A percentile compares a stretch with the other conserved stretches of the same genome.
Evolutionary conservation across 495 filamentous ascomycete genomes (phyloP).

Genomic region (Alectoria sarmentosa): DNA sequence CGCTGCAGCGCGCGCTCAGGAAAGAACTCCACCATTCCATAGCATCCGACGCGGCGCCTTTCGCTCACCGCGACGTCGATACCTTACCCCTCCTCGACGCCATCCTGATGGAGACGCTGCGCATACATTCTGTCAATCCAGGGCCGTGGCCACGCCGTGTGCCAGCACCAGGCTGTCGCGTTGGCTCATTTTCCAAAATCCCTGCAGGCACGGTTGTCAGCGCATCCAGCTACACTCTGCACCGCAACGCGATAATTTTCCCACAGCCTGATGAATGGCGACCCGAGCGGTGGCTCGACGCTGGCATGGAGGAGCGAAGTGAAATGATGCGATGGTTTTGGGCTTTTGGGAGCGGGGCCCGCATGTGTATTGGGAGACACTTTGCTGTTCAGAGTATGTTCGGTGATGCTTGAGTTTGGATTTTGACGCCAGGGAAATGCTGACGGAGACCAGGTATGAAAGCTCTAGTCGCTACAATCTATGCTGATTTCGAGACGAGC

Average conservation of each 20-base stretch:
- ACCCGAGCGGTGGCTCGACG: constrained; percentile 23
- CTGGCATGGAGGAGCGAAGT: constrained; percentile 31
- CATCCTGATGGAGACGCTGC: constrained; percentile 66
- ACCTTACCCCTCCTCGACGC: constrained; percentile 63
- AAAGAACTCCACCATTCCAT: background rate
- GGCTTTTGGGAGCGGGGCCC: constrained; percentile 74
- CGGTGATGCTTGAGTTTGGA: background rate
- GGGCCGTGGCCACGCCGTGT: constrained; percentile 69
- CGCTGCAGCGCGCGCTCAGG: background rate
- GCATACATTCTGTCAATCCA: constrained; percentile 66
- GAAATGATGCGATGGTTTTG: constrained; percentile 67
- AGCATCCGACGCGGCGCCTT: background rate
- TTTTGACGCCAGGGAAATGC: background rate
- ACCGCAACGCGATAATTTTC: background rate
- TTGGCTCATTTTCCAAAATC: background rate
- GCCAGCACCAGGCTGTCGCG: constrained; percentile 32
- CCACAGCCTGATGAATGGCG: background rate
- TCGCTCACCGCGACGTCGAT: constrained; percentile 44
- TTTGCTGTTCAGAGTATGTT: constrained; percentile 32
- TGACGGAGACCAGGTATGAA: background rate
- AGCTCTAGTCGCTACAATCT: background rate
- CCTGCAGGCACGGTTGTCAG: background rate
- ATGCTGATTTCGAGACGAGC: background rate
- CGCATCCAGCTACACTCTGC: background rate
- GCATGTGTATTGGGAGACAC: constrained; percentile 80